Evolutionary conservation across 495 filamentous ascomycete genomes (phyloP), one percentile per base, ranked within the genome.

Genomic region (Penicillium canescens): DNA sequence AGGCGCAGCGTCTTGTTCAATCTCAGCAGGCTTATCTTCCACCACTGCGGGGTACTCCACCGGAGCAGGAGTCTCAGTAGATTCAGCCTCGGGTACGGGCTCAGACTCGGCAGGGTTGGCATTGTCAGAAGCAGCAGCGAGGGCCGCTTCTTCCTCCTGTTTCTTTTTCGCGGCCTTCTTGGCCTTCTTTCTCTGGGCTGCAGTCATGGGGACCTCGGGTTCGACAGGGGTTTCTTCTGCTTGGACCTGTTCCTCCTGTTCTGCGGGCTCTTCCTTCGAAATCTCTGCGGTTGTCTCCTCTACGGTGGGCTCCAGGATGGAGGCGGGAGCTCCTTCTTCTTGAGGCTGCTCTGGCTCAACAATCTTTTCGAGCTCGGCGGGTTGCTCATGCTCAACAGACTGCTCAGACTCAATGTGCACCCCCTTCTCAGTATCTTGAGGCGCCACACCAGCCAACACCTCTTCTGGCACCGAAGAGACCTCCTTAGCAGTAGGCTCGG

Each of bases 151-250:
- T 24, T 61, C 28, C 37, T 60, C 42, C 28, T 62, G 55, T 37
- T 42, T 42, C 37, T 56, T 55, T 57, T 52, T 59, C 51, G 61
- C 57, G 14, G 45, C 46, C 43, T 57, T 66, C 33, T 46, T 65
- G n/a, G 71, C 62, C 56, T 78, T 78, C 52, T 74, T 78, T 55
- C 73, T 78, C 37, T 71, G 55, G 20, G 67, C 56, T 18, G 57
- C 33, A 6, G 52, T 45, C 46, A 59, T 61, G 4, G 54, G 26
- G 1, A 66, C 57, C 21, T 60, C 58, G 28, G 60, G 20, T n/a
- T 52, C 47, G 6, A 54, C 26, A 20, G 47, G n/a, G 18, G 34
- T 4, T 6, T 38, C 35, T 43, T 52, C 57, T 2, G 37, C 8
- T 16, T 52, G 28, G 6, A 14, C 3, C 23, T 49, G 31, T 11